phyloP scores from a whole-genome alignment of 106 monocot genomes.

The Amphibolis antarctica region DNA sequence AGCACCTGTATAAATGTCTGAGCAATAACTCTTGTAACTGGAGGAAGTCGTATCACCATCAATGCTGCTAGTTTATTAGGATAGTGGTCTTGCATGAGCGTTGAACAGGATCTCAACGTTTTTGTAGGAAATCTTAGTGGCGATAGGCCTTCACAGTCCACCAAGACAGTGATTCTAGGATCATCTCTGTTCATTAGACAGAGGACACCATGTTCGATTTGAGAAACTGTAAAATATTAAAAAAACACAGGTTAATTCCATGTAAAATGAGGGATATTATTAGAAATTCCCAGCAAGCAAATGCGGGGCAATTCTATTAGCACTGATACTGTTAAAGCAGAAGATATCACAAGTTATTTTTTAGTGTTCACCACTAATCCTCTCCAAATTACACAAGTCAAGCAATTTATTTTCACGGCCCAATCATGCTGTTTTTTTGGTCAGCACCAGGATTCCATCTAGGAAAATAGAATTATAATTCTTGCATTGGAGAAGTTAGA shows the following conservation, averaged over 20 bases:
- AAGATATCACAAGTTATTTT: too few relatives aligned
- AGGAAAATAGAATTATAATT: too few relatives aligned
- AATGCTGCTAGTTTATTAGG: conserved; percentile 66
- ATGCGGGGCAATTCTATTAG: too few relatives aligned
- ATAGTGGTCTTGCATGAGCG: conserved; percentile 85
- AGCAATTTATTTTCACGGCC: too few relatives aligned
- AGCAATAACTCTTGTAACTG: conserved; percentile 50
- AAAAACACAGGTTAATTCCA: neutral
- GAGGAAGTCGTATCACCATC: conserved; percentile 64
- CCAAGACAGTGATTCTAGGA: conserved; percentile 60
- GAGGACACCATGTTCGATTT: conserved; percentile 59
- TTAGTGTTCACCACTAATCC: too few relatives aligned
- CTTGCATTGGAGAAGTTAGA: too few relatives aligned
- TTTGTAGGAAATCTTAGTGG: conserved; percentile 77
- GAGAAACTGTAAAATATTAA: conserved; percentile 54
- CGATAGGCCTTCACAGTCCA: conserved; percentile 79
- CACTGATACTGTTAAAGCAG: too few relatives aligned
- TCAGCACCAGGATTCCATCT: too few relatives aligned
- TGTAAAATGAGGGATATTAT: neutral
- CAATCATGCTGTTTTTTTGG: too few relatives aligned
- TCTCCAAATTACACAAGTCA: too few relatives aligned
- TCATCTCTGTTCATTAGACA: conserved; percentile 62
- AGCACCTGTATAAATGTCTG: conserved; percentile 76
- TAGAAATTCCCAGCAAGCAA: too few relatives aligned
- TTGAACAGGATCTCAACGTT: conserved; percentile 67